Evolutionary conservation across 1,139 yeast species (phyloP).

Genomic region (Pichia sp.): DNA sequence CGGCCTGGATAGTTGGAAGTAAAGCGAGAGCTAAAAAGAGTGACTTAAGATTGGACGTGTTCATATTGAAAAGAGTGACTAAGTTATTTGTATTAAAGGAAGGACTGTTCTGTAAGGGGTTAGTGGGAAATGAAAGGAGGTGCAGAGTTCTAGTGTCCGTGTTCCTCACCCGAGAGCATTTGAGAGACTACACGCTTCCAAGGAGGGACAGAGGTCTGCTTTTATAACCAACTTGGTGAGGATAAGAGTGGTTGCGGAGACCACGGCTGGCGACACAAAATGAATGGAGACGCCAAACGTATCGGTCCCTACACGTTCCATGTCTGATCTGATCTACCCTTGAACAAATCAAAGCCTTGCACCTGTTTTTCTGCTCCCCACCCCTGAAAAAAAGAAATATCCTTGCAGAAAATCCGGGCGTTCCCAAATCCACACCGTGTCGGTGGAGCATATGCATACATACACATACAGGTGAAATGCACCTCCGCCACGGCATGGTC

Average conservation of each 20-base stretch:
- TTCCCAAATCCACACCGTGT: background rate
- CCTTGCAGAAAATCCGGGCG: slow-evolving; percentile 7
- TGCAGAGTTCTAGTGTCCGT: background rate
- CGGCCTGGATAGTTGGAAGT: slow-evolving; percentile 3
- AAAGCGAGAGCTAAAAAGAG: slow-evolving; percentile 6
- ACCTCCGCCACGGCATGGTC: background rate
- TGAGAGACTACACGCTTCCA: background rate
- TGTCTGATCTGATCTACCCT: background rate
- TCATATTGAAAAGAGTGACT: slow-evolving; percentile 2
- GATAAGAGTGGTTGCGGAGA: too few relatives aligned
- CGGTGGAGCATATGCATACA: background rate
- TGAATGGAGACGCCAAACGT: background rate
- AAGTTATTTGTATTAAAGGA: background rate
- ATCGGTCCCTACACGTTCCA: background rate
- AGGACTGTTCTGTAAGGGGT: background rate
- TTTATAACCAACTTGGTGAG: background rate
- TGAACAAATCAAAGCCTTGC: background rate
- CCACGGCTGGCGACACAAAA: background rate
- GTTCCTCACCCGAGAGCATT: background rate
- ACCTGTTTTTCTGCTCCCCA: background rate
- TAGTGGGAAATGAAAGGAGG: background rate
- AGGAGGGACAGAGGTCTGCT: background rate
- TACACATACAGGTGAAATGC: background rate
- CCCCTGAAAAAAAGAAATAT: background rate
- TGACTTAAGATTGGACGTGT: slow-evolving; percentile 7